Conservation (phyloP, 108 stramenopile genomes). For the Cafeteria roenbergensis region DNA sequence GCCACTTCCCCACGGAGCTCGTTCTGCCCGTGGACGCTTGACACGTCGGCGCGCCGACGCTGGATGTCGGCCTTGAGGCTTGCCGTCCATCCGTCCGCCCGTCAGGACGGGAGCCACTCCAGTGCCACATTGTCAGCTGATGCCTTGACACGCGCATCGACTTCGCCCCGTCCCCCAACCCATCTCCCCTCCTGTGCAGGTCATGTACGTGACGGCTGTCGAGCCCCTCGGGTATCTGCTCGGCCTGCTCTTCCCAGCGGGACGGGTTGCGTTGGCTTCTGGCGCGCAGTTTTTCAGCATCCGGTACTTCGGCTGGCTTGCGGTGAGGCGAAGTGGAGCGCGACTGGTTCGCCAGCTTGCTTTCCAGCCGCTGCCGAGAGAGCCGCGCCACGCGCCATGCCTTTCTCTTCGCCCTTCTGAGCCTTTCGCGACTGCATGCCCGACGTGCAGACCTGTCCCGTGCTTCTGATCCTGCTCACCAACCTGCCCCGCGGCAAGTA, state of each 20-base stretch:
- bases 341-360: too few species aligned
- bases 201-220: neutral
- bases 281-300: neutral
- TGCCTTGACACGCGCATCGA: neutral
- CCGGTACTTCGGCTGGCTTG: neutral
- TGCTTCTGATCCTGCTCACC: neutral
- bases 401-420: too few species aligned
- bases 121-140: neutral
- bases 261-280: neutral
- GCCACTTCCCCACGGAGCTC: neutral
- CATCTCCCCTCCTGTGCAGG: neutral
- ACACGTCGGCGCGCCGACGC: neutral
- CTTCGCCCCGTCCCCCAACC: neutral
- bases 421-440: too few species aligned
- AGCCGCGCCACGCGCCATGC: too few species aligned
- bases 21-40: neutral
- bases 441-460: neutral
- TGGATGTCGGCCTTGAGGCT: neutral
- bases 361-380: too few species aligned
- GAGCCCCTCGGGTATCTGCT: neutral
- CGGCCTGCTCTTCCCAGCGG: neutral
- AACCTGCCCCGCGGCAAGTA: neutral
- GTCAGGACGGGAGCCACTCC: neutral
- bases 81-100: neutral
- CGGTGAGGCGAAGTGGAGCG: too few species aligned